phyloP scores from a whole-genome alignment of 2,329 filamentous ascomycete genomes.

The Basipetospora chlamydospora region DNA sequence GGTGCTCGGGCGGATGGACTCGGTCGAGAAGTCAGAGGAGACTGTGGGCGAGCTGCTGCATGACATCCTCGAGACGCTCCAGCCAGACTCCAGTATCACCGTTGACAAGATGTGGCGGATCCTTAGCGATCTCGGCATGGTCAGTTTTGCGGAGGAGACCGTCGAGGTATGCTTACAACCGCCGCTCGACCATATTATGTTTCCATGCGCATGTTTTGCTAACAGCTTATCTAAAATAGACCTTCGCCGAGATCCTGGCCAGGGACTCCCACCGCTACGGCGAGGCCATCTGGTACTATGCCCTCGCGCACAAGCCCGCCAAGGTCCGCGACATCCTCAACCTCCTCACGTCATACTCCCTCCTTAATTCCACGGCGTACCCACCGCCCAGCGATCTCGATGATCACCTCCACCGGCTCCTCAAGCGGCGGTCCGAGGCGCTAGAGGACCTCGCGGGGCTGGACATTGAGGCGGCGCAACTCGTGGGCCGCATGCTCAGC shows the following conservation, averaged over 20 bases:
- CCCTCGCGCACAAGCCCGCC: conserved; percentile 60
- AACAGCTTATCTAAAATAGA: conserved; percentile 34
- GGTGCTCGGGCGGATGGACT: conserved; percentile 68
- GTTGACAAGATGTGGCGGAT: conserved; percentile 73
- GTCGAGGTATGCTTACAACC: conserved; percentile 53
- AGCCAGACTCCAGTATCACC: conserved; percentile 52
- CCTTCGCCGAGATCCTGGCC: conserved; percentile 67
- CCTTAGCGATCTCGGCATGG: conserved; percentile 64
- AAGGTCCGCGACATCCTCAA: conserved; percentile 80
- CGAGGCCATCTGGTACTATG: conserved; percentile 79
- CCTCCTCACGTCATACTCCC: conserved; percentile 71
- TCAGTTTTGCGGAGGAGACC: conserved; percentile 62
- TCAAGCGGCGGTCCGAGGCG: conserved; percentile 56
- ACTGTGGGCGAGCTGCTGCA: conserved; percentile 59
- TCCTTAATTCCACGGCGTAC: conserved; percentile 72
- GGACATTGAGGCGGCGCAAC: conserved; percentile 67
- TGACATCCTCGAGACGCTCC: conserved; percentile 44
- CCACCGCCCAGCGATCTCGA: conserved; percentile 62
- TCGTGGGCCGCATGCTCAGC: conserved; percentile 73
- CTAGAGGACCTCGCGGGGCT: conserved; percentile 57
- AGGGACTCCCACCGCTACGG: conserved; percentile 65
- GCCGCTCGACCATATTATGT: neutral
- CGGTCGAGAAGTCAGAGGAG: conserved; percentile 53
- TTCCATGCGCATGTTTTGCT: conserved; percentile 9
- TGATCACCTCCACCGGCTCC: conserved; percentile 50